A percentile compares a stretch with the other conserved stretches of the same genome.
Evolutionary conservation across 768 basidiomycete species (phyloP).

Genomic region (Punctularia strigosozonata): DNA sequence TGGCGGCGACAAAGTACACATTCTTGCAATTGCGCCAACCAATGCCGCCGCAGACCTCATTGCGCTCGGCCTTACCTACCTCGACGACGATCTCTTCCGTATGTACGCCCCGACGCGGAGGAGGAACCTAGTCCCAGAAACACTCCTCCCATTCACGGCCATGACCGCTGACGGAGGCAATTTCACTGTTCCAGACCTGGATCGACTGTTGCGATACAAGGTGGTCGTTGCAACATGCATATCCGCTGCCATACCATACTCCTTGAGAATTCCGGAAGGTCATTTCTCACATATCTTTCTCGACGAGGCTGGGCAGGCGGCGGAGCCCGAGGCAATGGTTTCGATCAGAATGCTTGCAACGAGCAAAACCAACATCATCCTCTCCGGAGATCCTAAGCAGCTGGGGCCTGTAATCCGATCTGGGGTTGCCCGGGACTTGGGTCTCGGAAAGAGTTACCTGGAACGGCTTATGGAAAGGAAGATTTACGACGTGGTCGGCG

Average conservation of each 20-base stretch:
- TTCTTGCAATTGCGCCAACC: slow-evolving; percentile 57
- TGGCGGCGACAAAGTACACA: slow-evolving; percentile 26
- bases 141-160: slow-evolving; percentile 24
- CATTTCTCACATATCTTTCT: slow-evolving; percentile 61
- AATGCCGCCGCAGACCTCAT: slow-evolving; percentile 60
- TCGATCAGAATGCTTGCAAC: slow-evolving; percentile 49
- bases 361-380: slow-evolving; percentile 39
- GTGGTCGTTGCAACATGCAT: slow-evolving; percentile 58
- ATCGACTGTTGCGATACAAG: slow-evolving; percentile 28
- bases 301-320: slow-evolving; percentile 66
- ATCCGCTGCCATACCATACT: slow-evolving; percentile 43
- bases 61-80: slow-evolving; percentile 27
- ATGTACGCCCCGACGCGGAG: slow-evolving; percentile 46
- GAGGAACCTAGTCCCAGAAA: slow-evolving; percentile 23
- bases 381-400: slow-evolving; percentile 65
- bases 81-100: slow-evolving; percentile 35
- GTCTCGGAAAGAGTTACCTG: slow-evolving; percentile 47
- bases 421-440: slow-evolving; percentile 39
- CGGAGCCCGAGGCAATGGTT: slow-evolving; percentile 56
- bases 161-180: slow-evolving; percentile 22
- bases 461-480: slow-evolving; percentile 37
- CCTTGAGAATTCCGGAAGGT: slow-evolving; percentile 45
- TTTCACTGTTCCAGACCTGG: slow-evolving; percentile 35
- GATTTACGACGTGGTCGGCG: slow-evolving; percentile 10
- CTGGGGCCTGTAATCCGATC: slow-evolving; percentile 61